phyloP scores from a whole-genome alignment of 83 land plant species.

The Thuja plicata region DNA sequence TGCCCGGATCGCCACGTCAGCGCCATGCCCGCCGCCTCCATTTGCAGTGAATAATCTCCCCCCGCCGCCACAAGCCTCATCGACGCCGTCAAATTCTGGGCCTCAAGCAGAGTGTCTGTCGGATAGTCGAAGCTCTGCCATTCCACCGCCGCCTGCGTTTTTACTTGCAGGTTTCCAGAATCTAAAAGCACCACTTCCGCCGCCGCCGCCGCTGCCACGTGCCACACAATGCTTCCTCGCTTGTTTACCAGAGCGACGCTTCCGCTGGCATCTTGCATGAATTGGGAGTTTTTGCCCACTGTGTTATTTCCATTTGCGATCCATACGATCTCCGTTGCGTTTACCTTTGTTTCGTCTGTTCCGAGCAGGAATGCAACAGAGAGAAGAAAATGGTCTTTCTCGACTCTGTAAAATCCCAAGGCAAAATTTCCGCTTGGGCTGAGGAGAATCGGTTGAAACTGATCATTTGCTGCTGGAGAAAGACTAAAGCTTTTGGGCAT shows the following conservation, averaged over 20 bases:
- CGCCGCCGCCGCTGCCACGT: constrained; percentile 20
- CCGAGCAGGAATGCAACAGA: constrained; percentile 38
- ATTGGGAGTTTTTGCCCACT: constrained; percentile 14
- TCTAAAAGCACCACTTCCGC: constrained; percentile 30
- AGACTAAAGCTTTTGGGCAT: constrained; percentile 38
- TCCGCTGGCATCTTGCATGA: constrained; percentile 44
- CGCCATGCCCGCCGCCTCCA: constrained; percentile 19
- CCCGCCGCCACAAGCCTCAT: constrained; percentile 35
- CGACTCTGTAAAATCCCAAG: constrained; percentile 46
- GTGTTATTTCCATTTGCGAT: constrained; percentile 20
- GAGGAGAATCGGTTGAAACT: constrained; percentile 42
- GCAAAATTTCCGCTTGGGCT: constrained; percentile 43
- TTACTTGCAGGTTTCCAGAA: constrained; percentile 42
- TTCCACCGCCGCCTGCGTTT: background rate
- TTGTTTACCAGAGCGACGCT: constrained; percentile 43
- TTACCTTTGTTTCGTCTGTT: constrained; percentile 17
- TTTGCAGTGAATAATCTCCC: constrained; percentile 35
- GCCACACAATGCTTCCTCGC: constrained; percentile 34
- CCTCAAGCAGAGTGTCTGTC: constrained; percentile 54
- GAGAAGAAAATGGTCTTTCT: background rate
- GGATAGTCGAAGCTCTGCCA: constrained; percentile 83
- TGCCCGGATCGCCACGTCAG: constrained; percentile 9
- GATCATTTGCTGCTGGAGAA: constrained; percentile 13
- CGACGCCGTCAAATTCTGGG: constrained; percentile 53
- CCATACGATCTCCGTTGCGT: constrained; percentile 51